phyloP scores from a whole-genome alignment of 345 rosid species.

The Eucalyptus polyanthemos region DNA sequence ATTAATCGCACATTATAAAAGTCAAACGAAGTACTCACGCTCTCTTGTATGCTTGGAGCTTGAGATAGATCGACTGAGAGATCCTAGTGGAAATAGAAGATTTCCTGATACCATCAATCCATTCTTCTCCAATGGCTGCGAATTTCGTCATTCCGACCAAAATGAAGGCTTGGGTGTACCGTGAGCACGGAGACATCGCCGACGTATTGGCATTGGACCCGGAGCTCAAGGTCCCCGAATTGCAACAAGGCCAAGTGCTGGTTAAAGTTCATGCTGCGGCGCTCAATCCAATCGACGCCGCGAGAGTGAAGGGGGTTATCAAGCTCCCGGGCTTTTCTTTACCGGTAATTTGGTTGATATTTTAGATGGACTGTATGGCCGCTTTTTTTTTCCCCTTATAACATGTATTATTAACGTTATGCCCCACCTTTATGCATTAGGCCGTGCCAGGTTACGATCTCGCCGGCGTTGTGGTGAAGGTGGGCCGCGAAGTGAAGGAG shows the following conservation, averaged over 20 bases:
- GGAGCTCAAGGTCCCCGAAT: constrained; percentile 45
- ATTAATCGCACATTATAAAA: not conserved
- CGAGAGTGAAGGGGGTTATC: constrained; percentile 60
- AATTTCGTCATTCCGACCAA: constrained; percentile 11
- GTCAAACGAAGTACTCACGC: not conserved
- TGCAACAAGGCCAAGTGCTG: constrained; percentile 67
- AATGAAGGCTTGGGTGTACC: constrained; percentile 75
- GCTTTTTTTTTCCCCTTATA: not conserved
- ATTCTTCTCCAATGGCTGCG: not conserved
- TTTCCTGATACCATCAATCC: not conserved
- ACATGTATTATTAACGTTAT: not conserved
- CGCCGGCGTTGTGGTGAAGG: constrained; percentile 70
- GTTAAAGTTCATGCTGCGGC: constrained; percentile 73
- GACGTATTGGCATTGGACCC: constrained; percentile 59
- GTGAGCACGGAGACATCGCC: constrained; percentile 46
- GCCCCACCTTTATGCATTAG: constrained; percentile 1
- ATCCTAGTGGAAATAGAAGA: not conserved
- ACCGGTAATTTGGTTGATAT: constrained; percentile 13
- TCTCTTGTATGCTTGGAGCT: not conserved
- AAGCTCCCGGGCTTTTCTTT: constrained; percentile 71
- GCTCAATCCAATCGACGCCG: constrained; percentile 70
- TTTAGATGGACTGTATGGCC: too few relatives aligned
- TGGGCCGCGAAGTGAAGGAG: constrained; percentile 50
- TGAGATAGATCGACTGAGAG: not conserved
- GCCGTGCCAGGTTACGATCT: constrained; percentile 92